Conservation (phyloP, 306 rosid species). For the Fagus crenata region DNA sequence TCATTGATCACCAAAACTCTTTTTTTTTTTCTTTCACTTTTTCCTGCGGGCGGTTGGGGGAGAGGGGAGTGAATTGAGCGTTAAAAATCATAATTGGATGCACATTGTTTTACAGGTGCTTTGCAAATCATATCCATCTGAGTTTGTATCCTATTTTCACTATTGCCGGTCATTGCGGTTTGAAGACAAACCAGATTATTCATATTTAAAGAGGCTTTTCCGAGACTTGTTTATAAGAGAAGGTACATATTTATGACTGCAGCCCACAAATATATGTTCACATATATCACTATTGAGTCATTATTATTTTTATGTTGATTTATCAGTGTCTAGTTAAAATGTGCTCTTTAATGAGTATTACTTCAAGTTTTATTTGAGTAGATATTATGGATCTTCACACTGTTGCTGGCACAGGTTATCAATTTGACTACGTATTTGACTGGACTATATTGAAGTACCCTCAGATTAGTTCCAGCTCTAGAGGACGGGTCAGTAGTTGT, state of each 20-base stretch:
- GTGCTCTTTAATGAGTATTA: not conserved
- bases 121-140: constrained; percentile 87
- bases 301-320: not conserved
- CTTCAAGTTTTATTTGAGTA: not conserved
- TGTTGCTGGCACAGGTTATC: constrained; percentile 60
- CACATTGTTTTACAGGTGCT: constrained; percentile 63
- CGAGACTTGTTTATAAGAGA: constrained; percentile 94
- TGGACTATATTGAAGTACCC: constrained; percentile 91
- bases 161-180: constrained; percentile 94
- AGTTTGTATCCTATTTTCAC: constrained; percentile 96
- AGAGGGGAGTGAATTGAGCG: not conserved
- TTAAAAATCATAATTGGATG: constrained; percentile 22
- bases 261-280: constrained; percentile 1
- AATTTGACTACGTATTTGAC: constrained; percentile 85
- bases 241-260: constrained; percentile 44
- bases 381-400: constrained; percentile 27
- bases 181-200: constrained; percentile 99
- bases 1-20: not conserved
- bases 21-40: too few relatives aligned
- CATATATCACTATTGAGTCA: not conserved
- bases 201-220: constrained; percentile 92
- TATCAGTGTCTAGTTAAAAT: not conserved
- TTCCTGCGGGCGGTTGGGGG: too few relatives aligned
- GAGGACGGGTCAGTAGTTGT: constrained; percentile 61
- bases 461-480: constrained; percentile 61